These are phyloP conservation scores for Sarocladiaceae sp. DNA, from an alignment of 2,329 filamentous ascomycete genomes.

Conservation along the genomic window DNA sequence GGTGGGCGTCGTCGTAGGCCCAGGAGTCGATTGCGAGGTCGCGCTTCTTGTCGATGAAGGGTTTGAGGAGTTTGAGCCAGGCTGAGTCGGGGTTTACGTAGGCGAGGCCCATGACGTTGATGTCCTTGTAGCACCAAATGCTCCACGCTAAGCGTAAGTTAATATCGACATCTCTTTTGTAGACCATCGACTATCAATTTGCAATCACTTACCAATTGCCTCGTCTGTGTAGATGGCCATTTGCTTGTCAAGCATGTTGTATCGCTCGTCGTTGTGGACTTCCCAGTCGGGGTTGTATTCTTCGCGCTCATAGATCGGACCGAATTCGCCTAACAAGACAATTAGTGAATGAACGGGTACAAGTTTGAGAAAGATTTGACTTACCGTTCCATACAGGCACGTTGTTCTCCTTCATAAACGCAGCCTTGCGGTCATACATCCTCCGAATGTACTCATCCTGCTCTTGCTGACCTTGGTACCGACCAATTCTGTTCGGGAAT, in stretches of 20 bases:
- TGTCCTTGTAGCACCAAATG: constrained; percentile 58
- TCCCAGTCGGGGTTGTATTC: constrained; percentile 22
- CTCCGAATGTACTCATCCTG: constrained; percentile 36
- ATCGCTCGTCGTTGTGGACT: constrained; percentile 35
- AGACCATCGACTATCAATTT: no score
- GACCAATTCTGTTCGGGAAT: constrained; percentile 38
- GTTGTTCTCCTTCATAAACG: constrained; percentile 36
- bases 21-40: constrained; percentile 51
- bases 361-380: no score
- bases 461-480: constrained; percentile 26
- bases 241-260: constrained; percentile 37
- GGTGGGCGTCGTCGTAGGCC: constrained; percentile 33
- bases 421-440: constrained; percentile 37
- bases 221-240: constrained; percentile 28
- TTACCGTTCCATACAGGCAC: constrained; percentile 44
- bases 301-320: constrained; percentile 38
- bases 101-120: constrained; percentile 52
- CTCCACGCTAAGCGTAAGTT: constrained; percentile 47
- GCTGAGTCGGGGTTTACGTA: constrained; percentile 39
- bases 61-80: constrained; percentile 45
- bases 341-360: no score
- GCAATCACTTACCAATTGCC: no score
- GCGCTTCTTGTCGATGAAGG: constrained; percentile 52
- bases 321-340: no score
- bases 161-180: no score